Evolutionary conservation across 2,329 filamentous ascomycete genomes (phyloP).

Genomic region (Aspergillus quadricinctus): DNA sequence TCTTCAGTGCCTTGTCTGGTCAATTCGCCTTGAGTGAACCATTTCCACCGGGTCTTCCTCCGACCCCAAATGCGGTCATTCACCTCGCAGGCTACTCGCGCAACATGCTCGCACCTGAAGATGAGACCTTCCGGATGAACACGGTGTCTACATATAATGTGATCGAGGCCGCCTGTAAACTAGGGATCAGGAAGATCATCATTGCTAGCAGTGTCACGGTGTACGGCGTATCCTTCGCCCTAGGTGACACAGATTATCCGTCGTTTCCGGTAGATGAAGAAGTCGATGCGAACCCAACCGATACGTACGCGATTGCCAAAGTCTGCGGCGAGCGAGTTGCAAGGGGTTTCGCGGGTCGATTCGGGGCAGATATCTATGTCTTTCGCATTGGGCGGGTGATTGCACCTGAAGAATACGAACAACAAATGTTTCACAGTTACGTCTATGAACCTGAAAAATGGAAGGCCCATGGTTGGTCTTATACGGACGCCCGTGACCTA

Average conservation of each 20-base stretch:
- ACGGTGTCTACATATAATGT: conserved; percentile 57
- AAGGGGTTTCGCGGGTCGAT: conserved; percentile 54
- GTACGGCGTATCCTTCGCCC: conserved; percentile 59
- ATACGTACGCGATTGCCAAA: conserved; percentile 59
- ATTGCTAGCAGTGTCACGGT: conserved; percentile 57
- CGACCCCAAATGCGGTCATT: conserved; percentile 56
- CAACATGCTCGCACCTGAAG: conserved; percentile 59
- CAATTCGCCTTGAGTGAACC: conserved; percentile 51
- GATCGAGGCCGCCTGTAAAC: conserved; percentile 58
- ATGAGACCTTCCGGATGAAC: conserved; percentile 56
- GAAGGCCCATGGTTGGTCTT: conserved; percentile 59
- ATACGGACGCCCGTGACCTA: conserved; percentile 59
- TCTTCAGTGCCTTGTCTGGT: conserved; percentile 53
- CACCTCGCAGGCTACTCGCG: conserved; percentile 59
- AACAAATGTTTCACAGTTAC: conserved; percentile 48
- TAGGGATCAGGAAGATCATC: conserved; percentile 60
- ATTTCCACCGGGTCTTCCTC: conserved; percentile 33
- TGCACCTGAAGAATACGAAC: conserved; percentile 56
- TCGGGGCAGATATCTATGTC: conserved; percentile 55
- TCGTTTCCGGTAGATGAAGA: conserved; percentile 58
- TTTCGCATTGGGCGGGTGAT: conserved; percentile 59
- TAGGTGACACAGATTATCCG: conserved; percentile 54
- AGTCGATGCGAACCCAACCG: conserved; percentile 57
- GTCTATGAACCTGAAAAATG: conserved; percentile 48
- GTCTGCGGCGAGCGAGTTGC: conserved; percentile 56